A percentile compares a stretch with the other conserved stretches of the same genome.
These are phyloP conservation scores for Ophiostoma sp. DNA, from an alignment of 2,329 filamentous ascomycete species.

Conservation along the genomic window DNA sequence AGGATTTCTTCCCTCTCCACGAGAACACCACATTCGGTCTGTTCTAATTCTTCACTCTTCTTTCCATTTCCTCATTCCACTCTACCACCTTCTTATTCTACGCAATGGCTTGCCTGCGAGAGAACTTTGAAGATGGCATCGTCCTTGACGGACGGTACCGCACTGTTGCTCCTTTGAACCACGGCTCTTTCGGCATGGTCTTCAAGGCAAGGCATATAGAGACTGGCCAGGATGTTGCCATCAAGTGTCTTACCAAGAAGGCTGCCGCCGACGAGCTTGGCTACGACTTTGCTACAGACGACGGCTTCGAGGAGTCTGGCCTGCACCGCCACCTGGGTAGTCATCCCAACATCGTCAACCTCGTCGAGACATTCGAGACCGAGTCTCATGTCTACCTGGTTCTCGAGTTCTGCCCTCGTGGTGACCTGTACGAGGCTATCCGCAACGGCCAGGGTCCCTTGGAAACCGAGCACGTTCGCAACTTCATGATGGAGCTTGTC, in stretches of 20 bases:
- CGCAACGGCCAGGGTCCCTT: conserved; percentile 79
- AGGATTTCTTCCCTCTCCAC: background rate
- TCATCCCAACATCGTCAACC: conserved; percentile 90
- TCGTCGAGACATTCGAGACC: conserved; percentile 87
- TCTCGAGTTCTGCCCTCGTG: conserved; percentile 89
- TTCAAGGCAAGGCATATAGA: conserved; percentile 79
- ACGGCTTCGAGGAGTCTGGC: conserved; percentile 72
- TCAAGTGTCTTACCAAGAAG: conserved; percentile 93
- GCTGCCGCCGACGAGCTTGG: conserved; percentile 55
- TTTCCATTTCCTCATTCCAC: background rate
- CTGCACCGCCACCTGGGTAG: conserved; percentile 73
- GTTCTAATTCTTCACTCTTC: conserved; percentile 20
- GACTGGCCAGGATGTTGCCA: conserved; percentile 76
- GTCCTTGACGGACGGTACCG: conserved; percentile 84
- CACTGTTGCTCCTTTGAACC: conserved; percentile 90
- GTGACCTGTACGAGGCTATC: conserved; percentile 96
- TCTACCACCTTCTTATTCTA: background rate
- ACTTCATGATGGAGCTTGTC: conserved; percentile 93
- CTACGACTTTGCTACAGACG: conserved; percentile 67
- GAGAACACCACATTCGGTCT: conserved; percentile 14
- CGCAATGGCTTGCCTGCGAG: conserved; percentile 76
- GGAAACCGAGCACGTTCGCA: conserved; percentile 92
- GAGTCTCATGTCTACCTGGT: conserved; percentile 85
- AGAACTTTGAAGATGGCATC: conserved; percentile 72
- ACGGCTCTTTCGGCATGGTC: conserved; percentile 98